A percentile compares a stretch with the other conserved stretches of the same genome.
phyloP scores from a whole-genome alignment of 768 basidiomycete genomes.

The Pleurotus pulmonarius region DNA sequence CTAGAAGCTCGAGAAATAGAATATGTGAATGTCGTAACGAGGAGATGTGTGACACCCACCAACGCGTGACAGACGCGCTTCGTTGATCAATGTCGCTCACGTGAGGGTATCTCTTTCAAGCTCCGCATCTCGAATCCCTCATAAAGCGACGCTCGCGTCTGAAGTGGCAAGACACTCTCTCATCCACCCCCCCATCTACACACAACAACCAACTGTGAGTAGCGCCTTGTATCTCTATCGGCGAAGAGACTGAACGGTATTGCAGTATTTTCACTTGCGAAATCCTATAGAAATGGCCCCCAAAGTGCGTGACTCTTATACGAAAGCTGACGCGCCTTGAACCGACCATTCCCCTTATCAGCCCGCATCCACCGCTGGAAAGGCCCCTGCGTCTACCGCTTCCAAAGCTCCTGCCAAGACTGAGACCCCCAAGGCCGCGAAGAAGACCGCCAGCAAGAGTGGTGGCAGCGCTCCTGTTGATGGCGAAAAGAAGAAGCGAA shows the following conservation, averaged over 20 bases:
- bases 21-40: background rate
- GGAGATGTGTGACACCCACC: background rate
- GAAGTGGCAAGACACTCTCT: slow-evolving; percentile 7
- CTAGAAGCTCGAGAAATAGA: background rate
- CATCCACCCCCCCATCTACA: slow-evolving; percentile 11
- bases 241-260: background rate
- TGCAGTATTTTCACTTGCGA: background rate
- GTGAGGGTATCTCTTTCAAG: slow-evolving; percentile 6
- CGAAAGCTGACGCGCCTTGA: background rate
- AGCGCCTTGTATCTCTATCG: no score
- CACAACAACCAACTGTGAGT: no score
- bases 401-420: slow-evolving; percentile 60
- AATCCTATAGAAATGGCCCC: slow-evolving; percentile 26
- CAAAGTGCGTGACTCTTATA: slow-evolving; percentile 23
- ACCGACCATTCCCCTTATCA: slow-evolving; percentile 20
- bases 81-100: slow-evolving; percentile 8
- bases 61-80: slow-evolving; percentile 7
- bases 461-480: slow-evolving; percentile 38
- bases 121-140: slow-evolving; percentile 10
- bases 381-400: slow-evolving; percentile 60
- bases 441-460: slow-evolving; percentile 60
- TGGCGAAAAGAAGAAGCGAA: slow-evolving; percentile 77
- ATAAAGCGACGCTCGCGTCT: slow-evolving; percentile 9
- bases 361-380: slow-evolving; percentile 73
- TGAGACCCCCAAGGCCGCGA: slow-evolving; percentile 46